Evolutionary conservation across 345 rosid species (phyloP), one percentile per base, ranked within the genome.

Genomic region (Citrus hindsii): DNA sequence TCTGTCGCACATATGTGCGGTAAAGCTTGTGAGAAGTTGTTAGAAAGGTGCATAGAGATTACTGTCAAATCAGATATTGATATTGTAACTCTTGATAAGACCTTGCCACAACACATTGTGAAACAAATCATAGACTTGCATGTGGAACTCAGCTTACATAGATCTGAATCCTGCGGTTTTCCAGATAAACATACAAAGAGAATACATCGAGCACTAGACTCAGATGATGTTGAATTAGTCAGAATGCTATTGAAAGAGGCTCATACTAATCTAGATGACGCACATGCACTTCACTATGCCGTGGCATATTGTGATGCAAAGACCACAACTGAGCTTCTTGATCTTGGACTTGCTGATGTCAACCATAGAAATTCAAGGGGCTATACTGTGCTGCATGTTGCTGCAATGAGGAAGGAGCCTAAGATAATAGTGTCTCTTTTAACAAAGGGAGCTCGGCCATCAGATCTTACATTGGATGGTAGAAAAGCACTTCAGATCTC

Each of bases 161-260:
- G 71, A 61, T 83, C 87, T 18, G 87, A 87, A 61, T 68, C 67
- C 55, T 28, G 38, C 56, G 58, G 46, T 66, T 72, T 84, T 53
- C 89, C 89, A 1, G 87, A 89, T 19, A 93, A 89, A 79, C 93
- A 90, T 60, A 86, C 87, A 16, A 85, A 74, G 80, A 86, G 97
- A 80, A 89, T 93, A 66, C 87, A 87, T 77, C 83, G 94, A 67
- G 98, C 97, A 4, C 82, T 94, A 2, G 97, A 94, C 72, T 94
- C 97, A 0, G 97, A 94, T 55, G 98, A 94, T 65, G 93, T 94
- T 12, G 97, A 94, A 70, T 83, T 94, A 74, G 94, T 94, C 68
- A 84, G 94, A 73, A 87, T 90, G 97, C 89, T 94, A 33, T 80
- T 93, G 69, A 83, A 82, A 69, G 98, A 94, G 70, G 93, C 86